Evolutionary conservation across 1,284 basidiomycete genomes (phyloP).

Genomic region (Neonothopanus nambi): DNA sequence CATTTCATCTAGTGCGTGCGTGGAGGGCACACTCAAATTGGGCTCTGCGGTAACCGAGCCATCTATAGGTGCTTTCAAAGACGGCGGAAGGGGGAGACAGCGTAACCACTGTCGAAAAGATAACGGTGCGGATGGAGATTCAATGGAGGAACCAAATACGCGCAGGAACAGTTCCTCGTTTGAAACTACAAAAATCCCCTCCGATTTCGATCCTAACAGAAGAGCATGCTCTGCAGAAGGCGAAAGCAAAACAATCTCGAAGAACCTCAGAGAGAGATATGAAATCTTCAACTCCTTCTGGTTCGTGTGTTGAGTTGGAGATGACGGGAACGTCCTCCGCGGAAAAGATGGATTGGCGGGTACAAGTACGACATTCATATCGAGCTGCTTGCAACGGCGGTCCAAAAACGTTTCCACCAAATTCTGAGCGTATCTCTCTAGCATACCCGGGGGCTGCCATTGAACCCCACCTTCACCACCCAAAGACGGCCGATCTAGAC

Average conservation of each 20-base stretch:
- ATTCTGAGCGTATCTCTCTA: slow-evolving; percentile 1
- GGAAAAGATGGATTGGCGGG: slow-evolving; percentile 12
- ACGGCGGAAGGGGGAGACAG: background rate
- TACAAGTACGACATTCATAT: slow-evolving; percentile 14
- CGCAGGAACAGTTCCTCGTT: slow-evolving; percentile 6
- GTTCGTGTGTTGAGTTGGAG: slow-evolving; percentile 9
- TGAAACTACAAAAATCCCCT: slow-evolving; percentile 1
- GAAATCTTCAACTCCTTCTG: slow-evolving; percentile 37
- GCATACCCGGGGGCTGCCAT: slow-evolving; percentile 2
- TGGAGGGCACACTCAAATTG: background rate
- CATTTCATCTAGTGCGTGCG: background rate
- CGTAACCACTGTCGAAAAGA: slow-evolving; percentile 3
- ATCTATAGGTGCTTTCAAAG: background rate
- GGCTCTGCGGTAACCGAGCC: too few relatives aligned
- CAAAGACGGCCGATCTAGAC: background rate
- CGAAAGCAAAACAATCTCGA: slow-evolving; percentile 48
- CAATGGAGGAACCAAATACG: background rate
- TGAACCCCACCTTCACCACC: background rate
- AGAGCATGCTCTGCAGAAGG: slow-evolving; percentile 47
- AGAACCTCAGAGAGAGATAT: slow-evolving; percentile 56
- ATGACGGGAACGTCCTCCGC: slow-evolving; percentile 21
- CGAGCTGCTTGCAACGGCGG: background rate
- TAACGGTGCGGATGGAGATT: background rate
- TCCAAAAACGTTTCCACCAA: background rate
- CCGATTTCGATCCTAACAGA: slow-evolving; percentile 22